Evolutionary conservation across 768 basidiomycete genomes (phyloP).

Genomic region (Amanita inopinata): DNA sequence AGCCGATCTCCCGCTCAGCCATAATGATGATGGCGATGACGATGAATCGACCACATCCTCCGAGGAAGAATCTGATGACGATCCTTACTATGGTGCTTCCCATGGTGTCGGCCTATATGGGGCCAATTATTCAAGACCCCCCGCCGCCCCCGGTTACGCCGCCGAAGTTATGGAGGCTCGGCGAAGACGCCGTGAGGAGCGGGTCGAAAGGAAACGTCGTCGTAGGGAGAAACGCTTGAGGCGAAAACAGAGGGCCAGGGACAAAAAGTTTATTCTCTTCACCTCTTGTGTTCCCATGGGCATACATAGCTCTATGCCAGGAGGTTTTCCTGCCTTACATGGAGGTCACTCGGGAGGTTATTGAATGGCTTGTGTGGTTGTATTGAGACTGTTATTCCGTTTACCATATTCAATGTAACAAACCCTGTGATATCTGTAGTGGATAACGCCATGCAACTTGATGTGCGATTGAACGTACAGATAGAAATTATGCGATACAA

Average conservation of each 20-base stretch:
- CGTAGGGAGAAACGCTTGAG: conserved; percentile 56
- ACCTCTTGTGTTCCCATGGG: conserved; percentile 36
- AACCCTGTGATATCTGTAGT: not conserved
- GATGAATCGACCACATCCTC: conserved; percentile 33
- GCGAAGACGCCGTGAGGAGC: conserved; percentile 42
- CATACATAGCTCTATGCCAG: conserved; percentile 16
- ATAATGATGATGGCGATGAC: conserved; percentile 31
- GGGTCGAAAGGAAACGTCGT: conserved; percentile 51
- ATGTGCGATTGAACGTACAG: not conserved
- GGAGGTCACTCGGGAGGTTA: conserved; percentile 11
- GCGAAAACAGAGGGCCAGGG: conserved; percentile 47
- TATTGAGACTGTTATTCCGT: not conserved
- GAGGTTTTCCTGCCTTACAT: conserved; percentile 13
- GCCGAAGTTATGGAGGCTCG: conserved; percentile 29
- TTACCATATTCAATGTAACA: conserved; percentile 2
- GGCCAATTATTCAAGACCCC: conserved; percentile 3
- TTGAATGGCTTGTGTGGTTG: not conserved
- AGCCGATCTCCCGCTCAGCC: conserved; percentile 45
- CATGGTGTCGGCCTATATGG: conserved; percentile 5
- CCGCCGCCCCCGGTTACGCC: not conserved
- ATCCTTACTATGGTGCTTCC: not conserved
- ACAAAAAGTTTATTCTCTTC: conserved; percentile 57
- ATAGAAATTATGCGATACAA: too few species aligned
- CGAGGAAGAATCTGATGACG: conserved; percentile 28
- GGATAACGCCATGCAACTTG: not conserved